Base-by-base conservation (phyloP, 139 green algal genomes). In the Tetraselmis striata region DNA sequence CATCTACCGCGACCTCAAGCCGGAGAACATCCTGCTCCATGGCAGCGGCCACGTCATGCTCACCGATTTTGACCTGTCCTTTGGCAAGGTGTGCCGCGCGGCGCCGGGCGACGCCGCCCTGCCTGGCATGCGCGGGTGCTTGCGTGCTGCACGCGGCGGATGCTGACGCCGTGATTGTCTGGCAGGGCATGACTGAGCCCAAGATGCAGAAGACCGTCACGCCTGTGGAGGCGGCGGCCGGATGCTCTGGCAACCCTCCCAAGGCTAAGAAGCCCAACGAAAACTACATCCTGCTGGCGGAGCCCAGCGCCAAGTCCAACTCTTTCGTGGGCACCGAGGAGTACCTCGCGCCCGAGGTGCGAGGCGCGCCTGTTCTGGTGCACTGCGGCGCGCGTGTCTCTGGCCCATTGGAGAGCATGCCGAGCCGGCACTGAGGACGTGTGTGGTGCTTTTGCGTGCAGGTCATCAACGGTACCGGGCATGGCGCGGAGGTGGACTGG, bases 41-140 rank as follows among this genome's bases (percentile, higher is more conserved):
- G 82, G 86, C 28, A 90, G 84, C 29, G 97, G 97, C 32, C 96
- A 99, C 90, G 88, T 97, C 81, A 90, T 97, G 88, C 89, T 99
- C 30, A 99, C 95, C 23, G 97, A 99, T 86, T 99, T 99, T 83
- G 97, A 99, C 88, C 92, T 99, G 29, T 94, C 87, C 27, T 96
- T 91, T 84, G 86, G 82, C 81, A 94, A 93, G 67, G 91, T 90
- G 31, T 78, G 77, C 29, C 95, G 92, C 28, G 81, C 77, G 24
- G 81, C 89, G 2, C 79, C 75, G 2, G 31, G 93, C 1, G 87
- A 93, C n/a, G n/a, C n/a, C n/a, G n/a, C n/a, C n/a, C n/a, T n/a
- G n/a, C n/a, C n/a, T 23, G 58, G 18, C 58, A 74, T n/a, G 29
- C n/a, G n/a, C n/a, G n/a, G n/a, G n/a, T n/a, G n/a, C n/a, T n/a